Conservation (phyloP, 108 stramenopile species). For the Mediolabrus comicus region DNA sequence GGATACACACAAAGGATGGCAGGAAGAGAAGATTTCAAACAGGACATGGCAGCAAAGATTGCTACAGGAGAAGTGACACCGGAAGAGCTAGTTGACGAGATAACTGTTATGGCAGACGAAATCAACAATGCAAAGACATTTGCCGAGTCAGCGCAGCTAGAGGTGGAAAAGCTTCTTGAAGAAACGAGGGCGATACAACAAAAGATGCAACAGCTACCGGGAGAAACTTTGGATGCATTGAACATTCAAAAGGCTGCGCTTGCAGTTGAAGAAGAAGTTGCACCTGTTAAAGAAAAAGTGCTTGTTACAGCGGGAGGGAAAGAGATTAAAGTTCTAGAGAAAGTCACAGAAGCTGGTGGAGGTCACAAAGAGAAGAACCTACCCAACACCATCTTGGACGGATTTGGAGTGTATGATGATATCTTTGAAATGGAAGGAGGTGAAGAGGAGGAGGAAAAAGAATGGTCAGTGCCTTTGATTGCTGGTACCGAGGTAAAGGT, state of each 20-base stretch:
- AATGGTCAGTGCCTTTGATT: constrained; percentile 2
- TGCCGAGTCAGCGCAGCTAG: constrained; percentile 6
- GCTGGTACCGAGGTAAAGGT: neutral
- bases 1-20: constrained; percentile 20
- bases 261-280: neutral
- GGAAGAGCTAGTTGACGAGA: constrained; percentile 17
- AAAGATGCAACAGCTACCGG: neutral
- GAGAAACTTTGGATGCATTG: constrained; percentile 15
- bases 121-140: constrained; percentile 8
- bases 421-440: neutral
- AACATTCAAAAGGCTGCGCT: neutral
- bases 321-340: neutral
- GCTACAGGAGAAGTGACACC: constrained; percentile 12
- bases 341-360: neutral
- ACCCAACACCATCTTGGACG: neutral
- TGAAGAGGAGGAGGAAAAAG: constrained; percentile 1
- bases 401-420: neutral
- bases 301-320: neutral
- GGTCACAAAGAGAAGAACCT: neutral
- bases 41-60: constrained; percentile 23
- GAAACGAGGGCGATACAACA: constrained; percentile 18
- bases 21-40: constrained; percentile 15
- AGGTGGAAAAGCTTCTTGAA: constrained; percentile 14
- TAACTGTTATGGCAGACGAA: constrained; percentile 12
- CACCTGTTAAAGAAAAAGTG: constrained; percentile 1